These are phyloP conservation scores for Hibiscus syriacus DNA, from an alignment of 345 rosid genomes.

Conservation along the genomic window DNA sequence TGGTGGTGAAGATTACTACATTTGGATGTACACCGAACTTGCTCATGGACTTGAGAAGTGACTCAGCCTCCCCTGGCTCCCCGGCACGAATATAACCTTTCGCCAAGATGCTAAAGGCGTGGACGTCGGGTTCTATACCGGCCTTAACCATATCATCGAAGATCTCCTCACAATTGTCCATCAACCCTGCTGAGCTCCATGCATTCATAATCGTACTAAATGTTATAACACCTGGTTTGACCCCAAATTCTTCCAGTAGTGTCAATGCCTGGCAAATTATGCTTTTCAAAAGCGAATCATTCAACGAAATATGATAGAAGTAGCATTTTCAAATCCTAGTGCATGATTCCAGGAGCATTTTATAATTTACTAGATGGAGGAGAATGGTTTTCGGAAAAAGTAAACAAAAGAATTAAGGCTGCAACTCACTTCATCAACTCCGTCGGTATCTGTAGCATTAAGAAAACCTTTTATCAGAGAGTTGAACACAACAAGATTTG, in stretches of 20 bases:
- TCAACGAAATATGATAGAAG: too few relatives aligned
- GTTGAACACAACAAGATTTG: slow-evolving; percentile 82
- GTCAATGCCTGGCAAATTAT: slow-evolving; percentile 42
- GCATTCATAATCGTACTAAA: slow-evolving; percentile 93
- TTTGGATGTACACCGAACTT: slow-evolving; percentile 53
- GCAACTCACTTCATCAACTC: slow-evolving; percentile 70
- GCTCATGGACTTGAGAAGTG: slow-evolving; percentile 47
- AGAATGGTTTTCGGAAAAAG: neutral
- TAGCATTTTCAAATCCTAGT: too few relatives aligned
- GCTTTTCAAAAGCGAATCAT: too few relatives aligned
- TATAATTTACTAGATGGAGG: too few relatives aligned
- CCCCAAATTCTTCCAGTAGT: slow-evolving; percentile 60
- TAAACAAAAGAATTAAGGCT: neutral
- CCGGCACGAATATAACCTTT: slow-evolving; percentile 77
- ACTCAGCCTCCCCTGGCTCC: slow-evolving; percentile 66
- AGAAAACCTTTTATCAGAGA: slow-evolving; percentile 75
- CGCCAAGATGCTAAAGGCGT: slow-evolving; percentile 72
- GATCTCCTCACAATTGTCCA: slow-evolving; percentile 80
- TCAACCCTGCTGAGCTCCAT: slow-evolving; percentile 79
- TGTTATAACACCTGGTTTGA: slow-evolving; percentile 74
- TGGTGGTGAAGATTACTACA: slow-evolving; percentile 77
- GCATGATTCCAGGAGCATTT: too few relatives aligned
- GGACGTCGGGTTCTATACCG: slow-evolving; percentile 51
- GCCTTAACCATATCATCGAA: slow-evolving; percentile 68
- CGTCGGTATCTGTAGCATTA: slow-evolving; percentile 43